Evolutionary conservation across 2,329 filamentous ascomycete species (phyloP).

Genomic region (Rhinocladiella similis): DNA sequence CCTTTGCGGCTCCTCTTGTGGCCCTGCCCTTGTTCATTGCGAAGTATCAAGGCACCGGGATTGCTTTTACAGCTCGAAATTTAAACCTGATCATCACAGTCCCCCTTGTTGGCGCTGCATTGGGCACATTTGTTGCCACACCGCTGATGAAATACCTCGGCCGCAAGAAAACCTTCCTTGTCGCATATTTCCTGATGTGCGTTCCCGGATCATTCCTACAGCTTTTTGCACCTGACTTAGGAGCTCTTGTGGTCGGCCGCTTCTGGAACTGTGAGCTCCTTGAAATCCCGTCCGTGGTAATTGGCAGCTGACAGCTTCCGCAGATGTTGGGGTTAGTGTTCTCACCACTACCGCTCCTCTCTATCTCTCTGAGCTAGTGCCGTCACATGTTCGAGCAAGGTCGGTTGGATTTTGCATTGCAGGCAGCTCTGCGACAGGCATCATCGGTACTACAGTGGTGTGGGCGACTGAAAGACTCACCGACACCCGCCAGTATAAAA

Average conservation of each 20-base stretch:
- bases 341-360: constrained; percentile 56
- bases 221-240: constrained; percentile 53
- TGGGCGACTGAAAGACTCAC: constrained; percentile 32
- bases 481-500: constrained; percentile 35
- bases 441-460: constrained; percentile 38
- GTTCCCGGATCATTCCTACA: constrained; percentile 45
- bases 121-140: constrained; percentile 30
- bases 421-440: constrained; percentile 31
- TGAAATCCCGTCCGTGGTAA: neutral
- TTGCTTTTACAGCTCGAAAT: neutral
- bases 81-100: constrained; percentile 38
- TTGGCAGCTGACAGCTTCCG: neutral
- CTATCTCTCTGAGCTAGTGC: constrained; percentile 57
- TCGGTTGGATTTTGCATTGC: constrained; percentile 27
- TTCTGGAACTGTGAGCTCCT: constrained; percentile 42
- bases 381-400: constrained; percentile 38
- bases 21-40: neutral
- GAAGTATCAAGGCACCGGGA: neutral
- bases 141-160: constrained; percentile 37
- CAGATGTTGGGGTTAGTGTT: constrained; percentile 52
- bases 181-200: constrained; percentile 35
- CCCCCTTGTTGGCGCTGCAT: constrained; percentile 37
- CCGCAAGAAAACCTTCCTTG: constrained; percentile 38
- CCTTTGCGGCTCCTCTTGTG: neutral
- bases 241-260: constrained; percentile 52